A percentile compares a stretch with the other conserved stretches of the same genome.
These are phyloP conservation scores for Boletus tomentosulus DNA, from an alignment of 768 basidiomycete species.

Conservation along the genomic window DNA sequence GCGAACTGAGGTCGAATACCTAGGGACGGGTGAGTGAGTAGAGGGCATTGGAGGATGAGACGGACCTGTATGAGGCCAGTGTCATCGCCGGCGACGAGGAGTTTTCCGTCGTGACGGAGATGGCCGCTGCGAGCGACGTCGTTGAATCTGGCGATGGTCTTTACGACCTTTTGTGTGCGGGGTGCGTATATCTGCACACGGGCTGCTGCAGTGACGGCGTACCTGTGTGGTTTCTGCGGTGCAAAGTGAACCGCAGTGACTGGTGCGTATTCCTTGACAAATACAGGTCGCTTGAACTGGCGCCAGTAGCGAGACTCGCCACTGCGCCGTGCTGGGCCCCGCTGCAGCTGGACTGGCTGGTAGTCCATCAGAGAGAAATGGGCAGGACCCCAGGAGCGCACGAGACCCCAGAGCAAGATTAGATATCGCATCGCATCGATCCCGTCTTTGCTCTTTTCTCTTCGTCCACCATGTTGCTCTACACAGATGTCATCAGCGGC, in stretches of 20 bases:
- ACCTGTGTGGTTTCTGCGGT: slow-evolving; percentile 81
- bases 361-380: slow-evolving; percentile 57
- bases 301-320: slow-evolving; percentile 84
- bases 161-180: slow-evolving; percentile 92
- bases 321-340: slow-evolving; percentile 58
- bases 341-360: slow-evolving; percentile 64
- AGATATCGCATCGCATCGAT: slow-evolving; percentile 8
- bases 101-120: slow-evolving; percentile 90
- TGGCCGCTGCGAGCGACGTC: slow-evolving; percentile 88
- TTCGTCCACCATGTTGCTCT: slow-evolving; percentile 62
- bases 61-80: slow-evolving; percentile 72
- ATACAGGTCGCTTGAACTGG: slow-evolving; percentile 84
- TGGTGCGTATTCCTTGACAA: slow-evolving; percentile 95
- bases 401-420: slow-evolving; percentile 14
- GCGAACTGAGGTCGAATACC: slow-evolving; percentile 86
- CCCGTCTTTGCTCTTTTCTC: not conserved
- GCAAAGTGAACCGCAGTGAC: slow-evolving; percentile 94
- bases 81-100: slow-evolving; percentile 94
- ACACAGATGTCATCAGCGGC: slow-evolving; percentile 61
- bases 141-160: slow-evolving; percentile 96
- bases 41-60: not conserved
- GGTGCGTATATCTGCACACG: slow-evolving; percentile 95
- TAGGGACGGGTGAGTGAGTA: not conserved
- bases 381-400: slow-evolving; percentile 6
- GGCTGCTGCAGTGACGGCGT: slow-evolving; percentile 93